phyloP scores from a whole-genome alignment of 116 monocot species.

The Iris pallida region DNA sequence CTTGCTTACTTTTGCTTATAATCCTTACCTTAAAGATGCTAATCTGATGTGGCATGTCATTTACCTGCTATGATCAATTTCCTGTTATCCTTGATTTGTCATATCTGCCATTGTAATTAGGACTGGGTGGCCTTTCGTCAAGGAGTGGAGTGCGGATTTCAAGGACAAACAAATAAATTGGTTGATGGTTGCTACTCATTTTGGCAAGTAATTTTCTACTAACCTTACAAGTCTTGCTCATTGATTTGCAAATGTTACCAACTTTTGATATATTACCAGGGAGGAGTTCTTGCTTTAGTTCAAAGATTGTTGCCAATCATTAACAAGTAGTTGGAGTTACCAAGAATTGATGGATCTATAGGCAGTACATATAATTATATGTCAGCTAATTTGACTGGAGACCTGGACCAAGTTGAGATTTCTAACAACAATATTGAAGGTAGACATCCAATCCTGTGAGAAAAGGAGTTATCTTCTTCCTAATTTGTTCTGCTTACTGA shows the following conservation, averaged over 20 bases:
- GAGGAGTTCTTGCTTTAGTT: constrained; percentile 59
- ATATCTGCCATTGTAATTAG: constrained; percentile 19
- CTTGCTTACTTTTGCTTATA: too few relatives aligned
- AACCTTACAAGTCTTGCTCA: background rate
- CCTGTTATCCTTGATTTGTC: background rate
- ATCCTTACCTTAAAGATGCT: too few relatives aligned
- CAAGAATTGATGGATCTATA: constrained; percentile 8
- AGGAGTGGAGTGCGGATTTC: constrained; percentile 91
- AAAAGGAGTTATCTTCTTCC: background rate
- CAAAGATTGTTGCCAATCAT: constrained; percentile 60
- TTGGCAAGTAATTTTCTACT: constrained; percentile 78
- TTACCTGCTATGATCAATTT: too few relatives aligned
- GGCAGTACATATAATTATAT: background rate
- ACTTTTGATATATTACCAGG: constrained; percentile 32
- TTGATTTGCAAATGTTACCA: background rate
- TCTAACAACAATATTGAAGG: constrained; percentile 17
- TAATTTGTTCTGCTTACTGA: too few relatives aligned
- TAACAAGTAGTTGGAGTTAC: constrained; percentile 30
- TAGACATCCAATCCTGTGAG: constrained; percentile 1
- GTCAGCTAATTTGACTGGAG: constrained; percentile 15
- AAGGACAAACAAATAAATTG: constrained; percentile 92
- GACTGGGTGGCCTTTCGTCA: constrained; percentile 89
- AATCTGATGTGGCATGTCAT: too few relatives aligned
- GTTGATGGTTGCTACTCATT: constrained; percentile 99
- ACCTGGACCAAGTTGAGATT: constrained; percentile 6